A percentile compares a stretch with the other conserved stretches of the same genome.
phyloP scores from a whole-genome alignment of 805 yeast species.

The Debaryomyces tyrocola region DNA sequence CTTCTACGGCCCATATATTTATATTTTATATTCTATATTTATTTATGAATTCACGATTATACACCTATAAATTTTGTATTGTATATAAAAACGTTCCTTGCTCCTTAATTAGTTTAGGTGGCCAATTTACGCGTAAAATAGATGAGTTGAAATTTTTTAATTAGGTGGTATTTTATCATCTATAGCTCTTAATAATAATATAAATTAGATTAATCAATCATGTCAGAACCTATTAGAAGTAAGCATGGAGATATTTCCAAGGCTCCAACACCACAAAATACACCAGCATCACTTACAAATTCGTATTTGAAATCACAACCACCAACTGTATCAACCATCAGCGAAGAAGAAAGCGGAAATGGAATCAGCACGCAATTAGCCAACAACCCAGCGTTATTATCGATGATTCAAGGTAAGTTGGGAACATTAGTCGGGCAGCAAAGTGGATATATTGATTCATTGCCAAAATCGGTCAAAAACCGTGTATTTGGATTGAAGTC shows the following conservation, averaged over 20 bases:
- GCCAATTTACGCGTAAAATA: background rate
- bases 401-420: slow-evolving; percentile 87
- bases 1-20: background rate
- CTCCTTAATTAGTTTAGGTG: background rate
- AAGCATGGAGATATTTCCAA: slow-evolving; percentile 72
- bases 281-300: slow-evolving; percentile 84
- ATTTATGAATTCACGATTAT: background rate
- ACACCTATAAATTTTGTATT: background rate
- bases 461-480: slow-evolving; percentile 71
- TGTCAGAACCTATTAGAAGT: slow-evolving; percentile 86
- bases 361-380: slow-evolving; percentile 51
- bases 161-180: background rate
- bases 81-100: background rate
- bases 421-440: slow-evolving; percentile 82
- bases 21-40: background rate
- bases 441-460: slow-evolving; percentile 78
- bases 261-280: slow-evolving; percentile 98
- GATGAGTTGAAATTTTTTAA: background rate
- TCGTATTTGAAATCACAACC: slow-evolving; percentile 67
- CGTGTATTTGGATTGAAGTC: slow-evolving; percentile 82
- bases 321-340: slow-evolving; percentile 62
- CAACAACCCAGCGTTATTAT: slow-evolving; percentile 77
- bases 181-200: background rate
- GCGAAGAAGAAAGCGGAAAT: slow-evolving; percentile 56
- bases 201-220: slow-evolving; percentile 21